Percentiles rank a stretch among this genome's conserved stretches.
Evolutionary conservation across 441 rosid species (phyloP).

Genomic region (Adansonia grandidieri): DNA sequence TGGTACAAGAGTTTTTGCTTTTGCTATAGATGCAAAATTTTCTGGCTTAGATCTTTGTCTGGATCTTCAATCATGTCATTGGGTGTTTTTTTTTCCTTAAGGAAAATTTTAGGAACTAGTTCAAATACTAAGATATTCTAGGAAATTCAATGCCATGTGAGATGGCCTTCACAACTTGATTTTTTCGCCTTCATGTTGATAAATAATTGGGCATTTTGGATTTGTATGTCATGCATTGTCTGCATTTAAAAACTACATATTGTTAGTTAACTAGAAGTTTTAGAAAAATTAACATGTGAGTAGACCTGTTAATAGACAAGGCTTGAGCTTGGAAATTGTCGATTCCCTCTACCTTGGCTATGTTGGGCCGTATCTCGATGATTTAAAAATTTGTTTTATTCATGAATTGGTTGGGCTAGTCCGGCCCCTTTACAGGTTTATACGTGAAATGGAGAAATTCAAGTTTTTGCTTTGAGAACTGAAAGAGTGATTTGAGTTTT

Average conservation of each 20-base stretch:
- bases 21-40: conserved; percentile 6
- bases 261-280: background rate
- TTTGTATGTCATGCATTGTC: background rate
- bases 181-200: background rate
- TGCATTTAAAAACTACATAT: background rate
- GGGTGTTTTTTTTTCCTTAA: background rate
- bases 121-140: background rate
- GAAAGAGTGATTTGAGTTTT: too few species aligned
- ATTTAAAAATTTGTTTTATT: too few species aligned
- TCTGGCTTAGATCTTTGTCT: background rate
- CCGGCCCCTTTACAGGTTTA: too few species aligned
- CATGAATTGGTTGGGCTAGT: too few species aligned
- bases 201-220: background rate
- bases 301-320: background rate
- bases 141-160: conserved; percentile 5
- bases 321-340: too few species aligned
- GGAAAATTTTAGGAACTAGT: background rate
- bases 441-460: too few species aligned
- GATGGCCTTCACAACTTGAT: background rate
- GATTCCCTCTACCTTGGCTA: too few species aligned
- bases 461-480: too few species aligned
- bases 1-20: background rate
- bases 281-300: background rate
- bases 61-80: background rate
- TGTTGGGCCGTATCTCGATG: too few species aligned